Conservation (phyloP, 495 filamentous ascomycete species). For the Trypethelium eluteriae region DNA sequence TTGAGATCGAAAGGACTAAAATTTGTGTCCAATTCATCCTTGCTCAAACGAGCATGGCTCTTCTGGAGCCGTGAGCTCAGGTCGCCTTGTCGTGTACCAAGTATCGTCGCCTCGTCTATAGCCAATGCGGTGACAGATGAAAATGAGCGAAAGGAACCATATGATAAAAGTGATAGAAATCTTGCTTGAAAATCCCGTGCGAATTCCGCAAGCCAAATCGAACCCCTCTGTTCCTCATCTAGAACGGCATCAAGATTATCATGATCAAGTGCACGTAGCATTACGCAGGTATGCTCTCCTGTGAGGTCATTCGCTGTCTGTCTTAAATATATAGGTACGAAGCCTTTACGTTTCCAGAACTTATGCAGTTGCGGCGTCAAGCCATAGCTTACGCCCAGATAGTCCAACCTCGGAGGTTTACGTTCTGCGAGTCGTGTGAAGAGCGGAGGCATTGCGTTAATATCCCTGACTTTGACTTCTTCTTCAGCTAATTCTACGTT, state of each 20-base stretch:
- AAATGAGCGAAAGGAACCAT: conserved; percentile 77
- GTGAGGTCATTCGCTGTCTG: conserved; percentile 96
- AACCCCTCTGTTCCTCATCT: conserved; percentile 48
- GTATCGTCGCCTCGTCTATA: conserved; percentile 76
- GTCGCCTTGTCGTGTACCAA: conserved; percentile 57
- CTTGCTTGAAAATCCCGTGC: conserved; percentile 86
- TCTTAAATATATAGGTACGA: conserved; percentile 84
- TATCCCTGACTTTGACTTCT: conserved; percentile 83
- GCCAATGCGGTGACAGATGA: conserved; percentile 71
- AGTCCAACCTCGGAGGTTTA: conserved; percentile 74
- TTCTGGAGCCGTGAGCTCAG: conserved; percentile 36
- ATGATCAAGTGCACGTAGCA: conserved; percentile 64
- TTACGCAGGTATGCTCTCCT: conserved; percentile 95
- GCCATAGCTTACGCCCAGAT: conserved; percentile 90
- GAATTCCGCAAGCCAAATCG: conserved; percentile 80
- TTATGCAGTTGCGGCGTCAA: conserved; percentile 83
- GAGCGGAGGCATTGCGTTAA: conserved; percentile 81
- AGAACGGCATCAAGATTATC: conserved; percentile 26
- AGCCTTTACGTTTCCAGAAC: conserved; percentile 89
- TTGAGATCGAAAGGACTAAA: conserved; percentile 92
- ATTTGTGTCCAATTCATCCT: conserved; percentile 60
- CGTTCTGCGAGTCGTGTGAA: conserved; percentile 85
- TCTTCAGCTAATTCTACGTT: conserved; percentile 73
- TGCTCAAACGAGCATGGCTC: conserved; percentile 46
- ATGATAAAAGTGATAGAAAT: conserved; percentile 80